Base-by-base conservation (phyloP, 2,329 filamentous ascomycete species). In the Fusarium sp. region DNA sequence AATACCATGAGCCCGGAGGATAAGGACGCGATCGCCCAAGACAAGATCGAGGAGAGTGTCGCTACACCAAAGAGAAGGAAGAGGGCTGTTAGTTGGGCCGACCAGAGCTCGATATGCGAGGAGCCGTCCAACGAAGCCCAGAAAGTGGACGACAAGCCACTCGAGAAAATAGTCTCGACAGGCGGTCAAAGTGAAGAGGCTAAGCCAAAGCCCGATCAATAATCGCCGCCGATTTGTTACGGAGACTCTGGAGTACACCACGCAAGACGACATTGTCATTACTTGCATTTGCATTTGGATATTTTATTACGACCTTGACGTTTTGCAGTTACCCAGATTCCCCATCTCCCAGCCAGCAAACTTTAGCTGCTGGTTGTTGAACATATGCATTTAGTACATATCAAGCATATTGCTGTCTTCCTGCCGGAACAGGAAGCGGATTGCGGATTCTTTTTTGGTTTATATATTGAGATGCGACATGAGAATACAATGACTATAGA, bases 61-160 rank as follows among this genome's bases (percentile, higher is more conserved):
- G 42, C 59, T 10, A 68, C 63, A 5, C 65, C 73, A 4, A 63
- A 68, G 31, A 65, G 63, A 41, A 71, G 68, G 31, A 69, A 58
- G 48, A 70, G 71, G 33, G 62, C 67, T 3, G 73, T 75, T 23
- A 74, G 69, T 42, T 74, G 74, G 60, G 73, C 61, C 11, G 73
- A 75, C 24, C 64, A 75, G 31, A 63, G 69, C 20, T 57, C 67
- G 18, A 63, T 64, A 11, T 63, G 63, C 11, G 63, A 62, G 16
- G 70, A 74, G 26, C 61, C 64, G 6, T 56, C 61, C 7, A 47
- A 50, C 37, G 50, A 53, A 12, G 50, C 41, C 26, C 58, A 62
- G 26, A 71, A 63, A 33, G 59, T 47, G 9, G 46, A 63, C 16
- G 55, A 69, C 10, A 47, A 62, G n/a, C 60, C 63, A 8, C 47